These are phyloP conservation scores for Emergomyces orientalis DNA, from an alignment of 2,329 filamentous ascomycete genomes.

Conservation along the genomic window DNA sequence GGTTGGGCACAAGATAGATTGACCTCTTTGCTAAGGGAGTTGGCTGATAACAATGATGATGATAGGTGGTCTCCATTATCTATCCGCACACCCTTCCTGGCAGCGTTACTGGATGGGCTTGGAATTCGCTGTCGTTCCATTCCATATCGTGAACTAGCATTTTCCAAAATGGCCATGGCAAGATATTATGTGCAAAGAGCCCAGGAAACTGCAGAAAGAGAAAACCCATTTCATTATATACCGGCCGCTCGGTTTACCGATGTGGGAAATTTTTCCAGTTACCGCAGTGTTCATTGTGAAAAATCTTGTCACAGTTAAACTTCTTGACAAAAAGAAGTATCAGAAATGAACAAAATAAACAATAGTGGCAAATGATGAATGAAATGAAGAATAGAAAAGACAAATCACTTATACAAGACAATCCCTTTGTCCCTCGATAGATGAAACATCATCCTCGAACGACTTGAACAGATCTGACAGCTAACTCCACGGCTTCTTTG, in stretches of 20 bases:
- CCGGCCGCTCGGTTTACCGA: neutral
- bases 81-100: neutral
- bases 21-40: neutral
- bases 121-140: neutral
- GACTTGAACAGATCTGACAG: neutral
- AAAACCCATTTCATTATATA: neutral
- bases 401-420: neutral
- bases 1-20: neutral
- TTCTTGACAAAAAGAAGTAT: neutral
- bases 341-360: neutral
- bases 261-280: neutral
- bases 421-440: neutral
- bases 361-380: neutral
- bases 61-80: neutral
- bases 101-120: neutral
- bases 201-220: neutral
- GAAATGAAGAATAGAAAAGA: neutral
- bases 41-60: neutral
- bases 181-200: neutral
- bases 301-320: neutral
- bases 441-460: neutral
- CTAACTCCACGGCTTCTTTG: neutral
- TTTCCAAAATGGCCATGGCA: neutral
- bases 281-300: neutral
- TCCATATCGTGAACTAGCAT: neutral